A percentile compares a stretch with the other conserved stretches of the same genome.
phyloP scores from a whole-genome alignment of 495 filamentous ascomycete genomes.

The Oleoguttula mirabilis region DNA sequence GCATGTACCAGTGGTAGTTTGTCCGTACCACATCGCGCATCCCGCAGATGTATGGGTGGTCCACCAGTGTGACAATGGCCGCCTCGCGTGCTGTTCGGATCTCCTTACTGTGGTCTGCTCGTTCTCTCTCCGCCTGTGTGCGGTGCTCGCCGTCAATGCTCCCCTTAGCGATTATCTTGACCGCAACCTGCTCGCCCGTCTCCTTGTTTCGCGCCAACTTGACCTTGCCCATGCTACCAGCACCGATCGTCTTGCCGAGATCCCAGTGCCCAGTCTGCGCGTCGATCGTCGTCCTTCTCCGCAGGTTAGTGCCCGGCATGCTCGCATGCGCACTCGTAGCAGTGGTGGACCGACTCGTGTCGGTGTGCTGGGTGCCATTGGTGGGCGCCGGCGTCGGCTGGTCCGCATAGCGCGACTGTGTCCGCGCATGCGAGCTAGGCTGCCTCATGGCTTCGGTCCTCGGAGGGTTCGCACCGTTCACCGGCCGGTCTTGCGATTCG shows the following conservation, averaged over 20 bases:
- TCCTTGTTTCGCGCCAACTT: constrained; percentile 75
- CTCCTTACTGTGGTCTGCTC: constrained; percentile 91
- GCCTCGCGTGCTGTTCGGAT: constrained; percentile 91
- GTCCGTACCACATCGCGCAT: constrained; percentile 93
- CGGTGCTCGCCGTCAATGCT: constrained; percentile 69
- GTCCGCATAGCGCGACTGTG: constrained; percentile 42
- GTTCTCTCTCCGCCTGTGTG: constrained; percentile 65
- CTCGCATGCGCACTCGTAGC: constrained; percentile 26
- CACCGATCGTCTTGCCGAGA: constrained; percentile 92
- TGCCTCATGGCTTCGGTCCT: constrained; percentile 39
- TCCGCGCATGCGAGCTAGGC: constrained; percentile 34
- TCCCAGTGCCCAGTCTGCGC: constrained; percentile 80
- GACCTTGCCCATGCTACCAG: constrained; percentile 98
- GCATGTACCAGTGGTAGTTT: constrained; percentile 99
- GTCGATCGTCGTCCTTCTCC: constrained; percentile 70
- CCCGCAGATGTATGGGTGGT: constrained; percentile 93
- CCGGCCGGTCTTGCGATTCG: constrained; percentile 39
- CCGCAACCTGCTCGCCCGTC: constrained; percentile 62
- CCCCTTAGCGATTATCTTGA: constrained; percentile 93
- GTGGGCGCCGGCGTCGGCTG: constrained; percentile 25
- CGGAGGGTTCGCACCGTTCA: constrained; percentile 27
- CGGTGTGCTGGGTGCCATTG: background rate
- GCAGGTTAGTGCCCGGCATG: constrained; percentile 31
- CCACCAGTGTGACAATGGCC: constrained; percentile 87
- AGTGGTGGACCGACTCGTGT: background rate